Evolutionary conservation across 805 yeast genomes (phyloP).

Genomic region (Wickerhamiella parazyma): DNA sequence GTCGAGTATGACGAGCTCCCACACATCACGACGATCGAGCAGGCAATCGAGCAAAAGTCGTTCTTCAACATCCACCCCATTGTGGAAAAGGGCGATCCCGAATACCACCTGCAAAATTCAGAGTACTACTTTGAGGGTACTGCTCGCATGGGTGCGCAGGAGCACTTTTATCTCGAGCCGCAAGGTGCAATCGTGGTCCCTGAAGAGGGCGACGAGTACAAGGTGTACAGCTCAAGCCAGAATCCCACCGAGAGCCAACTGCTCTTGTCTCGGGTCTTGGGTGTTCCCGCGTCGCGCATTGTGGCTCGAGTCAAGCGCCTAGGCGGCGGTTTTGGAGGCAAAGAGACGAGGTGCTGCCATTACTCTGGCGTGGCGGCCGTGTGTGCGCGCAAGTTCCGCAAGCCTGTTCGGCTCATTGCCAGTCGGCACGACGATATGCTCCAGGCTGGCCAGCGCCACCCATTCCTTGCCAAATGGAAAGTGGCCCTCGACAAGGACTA

Average conservation of each 20-base stretch:
- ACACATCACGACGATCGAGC: slow-evolving; percentile 31
- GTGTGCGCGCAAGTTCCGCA: slow-evolving; percentile 31
- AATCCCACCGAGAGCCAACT: slow-evolving; percentile 35
- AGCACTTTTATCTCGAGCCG: slow-evolving; percentile 37
- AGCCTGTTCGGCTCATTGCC: slow-evolving; percentile 32
- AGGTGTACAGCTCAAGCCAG: slow-evolving; percentile 33
- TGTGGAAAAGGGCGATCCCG: slow-evolving; percentile 31
- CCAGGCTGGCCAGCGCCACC: slow-evolving; percentile 36
- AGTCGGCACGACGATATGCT: slow-evolving; percentile 35
- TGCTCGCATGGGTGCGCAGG: slow-evolving; percentile 35
- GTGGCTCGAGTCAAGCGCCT: slow-evolving; percentile 32
- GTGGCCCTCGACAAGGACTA: slow-evolving; percentile 31
- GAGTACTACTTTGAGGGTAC: slow-evolving; percentile 29
- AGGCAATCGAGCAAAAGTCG: slow-evolving; percentile 31
- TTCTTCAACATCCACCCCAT: slow-evolving; percentile 28
- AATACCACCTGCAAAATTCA: slow-evolving; percentile 26
- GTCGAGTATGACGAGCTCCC: slow-evolving; percentile 32
- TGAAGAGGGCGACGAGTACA: slow-evolving; percentile 34
- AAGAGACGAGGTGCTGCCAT: slow-evolving; percentile 33
- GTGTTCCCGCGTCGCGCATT: slow-evolving; percentile 31
- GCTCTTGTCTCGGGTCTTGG: slow-evolving; percentile 31
- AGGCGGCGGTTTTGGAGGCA: slow-evolving; percentile 42
- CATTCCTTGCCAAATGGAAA: slow-evolving; percentile 32
- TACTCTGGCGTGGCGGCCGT: slow-evolving; percentile 30
- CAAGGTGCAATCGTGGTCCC: slow-evolving; percentile 34